Evolutionary conservation across 225 moss, liverwort and hornwort genomes (phyloP).

Genomic region (Rhytidiadelphus loreus): DNA sequence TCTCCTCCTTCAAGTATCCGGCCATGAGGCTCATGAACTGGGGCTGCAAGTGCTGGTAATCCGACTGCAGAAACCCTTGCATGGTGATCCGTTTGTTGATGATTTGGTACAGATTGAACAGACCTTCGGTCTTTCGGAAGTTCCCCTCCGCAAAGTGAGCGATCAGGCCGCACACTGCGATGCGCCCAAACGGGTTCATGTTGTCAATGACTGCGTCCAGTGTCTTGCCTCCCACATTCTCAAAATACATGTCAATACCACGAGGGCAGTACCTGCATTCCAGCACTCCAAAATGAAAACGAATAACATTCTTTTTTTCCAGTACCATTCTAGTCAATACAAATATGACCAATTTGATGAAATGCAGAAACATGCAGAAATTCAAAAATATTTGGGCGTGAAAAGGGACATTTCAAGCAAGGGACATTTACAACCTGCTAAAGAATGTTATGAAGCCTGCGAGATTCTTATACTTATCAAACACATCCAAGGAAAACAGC

Average conservation of each 20-base stretch:
- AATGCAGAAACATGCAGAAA: too few species aligned
- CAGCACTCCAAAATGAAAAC: neutral
- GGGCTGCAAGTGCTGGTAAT: slow-evolving; percentile 14
- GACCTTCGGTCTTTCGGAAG: neutral
- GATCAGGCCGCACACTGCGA: slow-evolving; percentile 34
- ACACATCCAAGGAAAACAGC: neutral
- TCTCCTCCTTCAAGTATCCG: neutral
- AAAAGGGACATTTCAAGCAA: neutral
- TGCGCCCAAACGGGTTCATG: slow-evolving; percentile 44
- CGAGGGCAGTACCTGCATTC: slow-evolving; percentile 22
- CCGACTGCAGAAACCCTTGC: slow-evolving; percentile 40
- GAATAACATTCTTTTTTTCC: neutral
- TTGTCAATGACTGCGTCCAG: slow-evolving; percentile 33
- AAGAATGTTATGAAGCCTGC: neutral
- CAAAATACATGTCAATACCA: slow-evolving; percentile 54
- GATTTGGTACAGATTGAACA: slow-evolving; percentile 12
- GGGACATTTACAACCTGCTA: neutral
- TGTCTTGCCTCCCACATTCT: slow-evolving; percentile 50
- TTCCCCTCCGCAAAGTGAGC: neutral
- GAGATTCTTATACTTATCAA: neutral
- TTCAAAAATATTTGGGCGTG: too few species aligned
- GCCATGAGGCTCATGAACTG: slow-evolving; percentile 17
- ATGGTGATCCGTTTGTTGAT: slow-evolving; percentile 23
- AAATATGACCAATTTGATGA: too few species aligned
- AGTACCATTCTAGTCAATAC: neutral